A percentile compares a stretch with the other conserved stretches of the same genome.
phyloP scores from a whole-genome alignment of 768 basidiomycete genomes.

The Dentipellis sp. region DNA sequence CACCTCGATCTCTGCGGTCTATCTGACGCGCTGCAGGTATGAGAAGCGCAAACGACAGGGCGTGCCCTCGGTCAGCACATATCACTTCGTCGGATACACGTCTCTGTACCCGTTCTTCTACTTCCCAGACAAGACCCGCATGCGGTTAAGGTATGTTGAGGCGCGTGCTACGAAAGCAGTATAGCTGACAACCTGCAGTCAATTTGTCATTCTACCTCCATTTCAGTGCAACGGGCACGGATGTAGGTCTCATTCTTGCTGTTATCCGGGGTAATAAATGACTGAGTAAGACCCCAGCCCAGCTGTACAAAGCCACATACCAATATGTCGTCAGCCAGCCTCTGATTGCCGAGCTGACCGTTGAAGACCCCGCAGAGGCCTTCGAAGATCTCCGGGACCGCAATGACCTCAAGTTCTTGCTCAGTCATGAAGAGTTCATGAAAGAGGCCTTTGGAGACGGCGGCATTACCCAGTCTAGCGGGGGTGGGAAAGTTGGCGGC shows the following conservation, averaged over 20 bases:
- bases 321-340: constrained; percentile 57
- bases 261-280: not conserved
- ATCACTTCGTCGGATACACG: constrained; percentile 93
- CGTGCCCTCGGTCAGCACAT: constrained; percentile 42
- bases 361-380: constrained; percentile 96
- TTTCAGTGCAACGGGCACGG: constrained; percentile 89
- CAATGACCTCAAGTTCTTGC: constrained; percentile 77
- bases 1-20: not conserved
- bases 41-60: constrained; percentile 68
- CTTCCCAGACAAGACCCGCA: constrained; percentile 83
- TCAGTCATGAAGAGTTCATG: constrained; percentile 56
- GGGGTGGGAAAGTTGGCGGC: constrained; percentile 31
- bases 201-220: constrained; percentile 89
- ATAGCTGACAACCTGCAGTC: constrained; percentile 34
- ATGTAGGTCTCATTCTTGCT: constrained; percentile 41
- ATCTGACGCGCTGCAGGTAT: constrained; percentile 40
- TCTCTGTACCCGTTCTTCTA: constrained; percentile 94
- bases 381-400: constrained; percentile 96
- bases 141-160: constrained; percentile 68
- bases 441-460: constrained; percentile 53
- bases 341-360: constrained; percentile 82
- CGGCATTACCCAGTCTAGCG: constrained; percentile 12
- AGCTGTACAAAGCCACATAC: constrained; percentile 83
- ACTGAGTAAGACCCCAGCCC: constrained; percentile 38
- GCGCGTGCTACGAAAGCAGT: not conserved